These are phyloP conservation scores for Carex kokanica DNA, from an alignment of 176 grass and related monocot genomes.

Conservation along the genomic window DNA sequence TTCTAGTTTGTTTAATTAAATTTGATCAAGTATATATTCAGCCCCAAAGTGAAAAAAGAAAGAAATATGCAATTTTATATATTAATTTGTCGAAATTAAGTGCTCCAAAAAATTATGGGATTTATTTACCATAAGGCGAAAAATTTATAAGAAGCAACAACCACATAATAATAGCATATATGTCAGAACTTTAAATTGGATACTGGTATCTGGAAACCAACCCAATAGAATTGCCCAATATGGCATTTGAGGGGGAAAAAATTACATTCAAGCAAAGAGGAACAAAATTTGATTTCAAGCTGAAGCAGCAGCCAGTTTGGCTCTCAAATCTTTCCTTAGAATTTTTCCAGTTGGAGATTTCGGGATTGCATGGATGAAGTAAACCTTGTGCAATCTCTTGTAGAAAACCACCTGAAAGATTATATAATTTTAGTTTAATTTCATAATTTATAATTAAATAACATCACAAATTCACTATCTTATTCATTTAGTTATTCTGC, in stretches of 20 bases:
- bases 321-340: constrained; percentile 76
- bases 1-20: too few species aligned
- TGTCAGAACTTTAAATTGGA: background rate
- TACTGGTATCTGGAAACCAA: background rate
- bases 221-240: constrained; percentile 20
- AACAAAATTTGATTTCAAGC: background rate
- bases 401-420: constrained; percentile 79
- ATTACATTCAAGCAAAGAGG: background rate
- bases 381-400: constrained; percentile 82
- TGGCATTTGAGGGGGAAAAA: background rate
- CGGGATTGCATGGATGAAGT: constrained; percentile 76
- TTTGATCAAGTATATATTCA: too few species aligned
- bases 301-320: constrained; percentile 37
- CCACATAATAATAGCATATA: background rate
- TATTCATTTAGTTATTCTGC: background rate
- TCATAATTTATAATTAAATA: background rate
- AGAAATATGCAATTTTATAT: too few species aligned
- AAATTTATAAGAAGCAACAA: background rate
- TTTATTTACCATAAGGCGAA: background rate
- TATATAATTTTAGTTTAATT: background rate
- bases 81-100: too few species aligned
- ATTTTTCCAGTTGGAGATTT: constrained; percentile 89
- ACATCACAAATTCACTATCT: background rate
- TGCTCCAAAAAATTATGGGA: background rate
- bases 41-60: too few species aligned